Evolutionary conservation across 441 rosid genomes (phyloP), one percentile per base, ranked within the genome.

Genomic region (Gossypium lobatum): DNA sequence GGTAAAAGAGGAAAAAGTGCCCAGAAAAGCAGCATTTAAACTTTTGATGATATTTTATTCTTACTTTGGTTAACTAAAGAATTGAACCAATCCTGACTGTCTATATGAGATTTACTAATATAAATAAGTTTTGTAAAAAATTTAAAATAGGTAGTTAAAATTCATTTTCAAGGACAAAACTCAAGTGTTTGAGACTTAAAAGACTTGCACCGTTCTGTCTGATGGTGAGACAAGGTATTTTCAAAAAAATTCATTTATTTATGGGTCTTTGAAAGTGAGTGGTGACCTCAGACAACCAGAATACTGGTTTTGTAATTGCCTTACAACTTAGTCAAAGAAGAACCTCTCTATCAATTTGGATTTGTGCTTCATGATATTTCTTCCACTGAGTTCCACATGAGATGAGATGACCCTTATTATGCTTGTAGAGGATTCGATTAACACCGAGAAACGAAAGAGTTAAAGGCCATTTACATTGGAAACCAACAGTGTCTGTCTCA

Each of bases 151-250:
- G n/a, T 59, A 59, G 26, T 11, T 10, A 2, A 17, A 39, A 2
- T 37, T 37, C n/a, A 9, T 64, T 64, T 63, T 63, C 68, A 37
- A 63, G 50, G 68, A 64, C 50, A 37, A 64, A 64, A 4, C 68
- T 17, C 8, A 10, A 10, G 50, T 39, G 68, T 37, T 34, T 3
- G 50, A 63, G 68, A 63, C 50, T 34, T 17, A 17, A 63, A 34
- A 34, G 26, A 63, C 13, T 37, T 63, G 46, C 50, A 17, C 8
- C 4, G 10, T 3, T 11, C 26, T 9, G 26, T 64, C 52, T 37
- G 26, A 64, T 18, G 52, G 50, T 37, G 48, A 62, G 21, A 20
- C 42, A 62, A 62, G 48, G 23, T 63, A 3, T 8, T 17, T 39
- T 39, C 28, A 18, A 20, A 37, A 37, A 64, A 64, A 64, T 64